These are phyloP conservation scores for Trichomonas tenax DNA, from an alignment of 208 protist genomes.

Conservation along the genomic window DNA sequence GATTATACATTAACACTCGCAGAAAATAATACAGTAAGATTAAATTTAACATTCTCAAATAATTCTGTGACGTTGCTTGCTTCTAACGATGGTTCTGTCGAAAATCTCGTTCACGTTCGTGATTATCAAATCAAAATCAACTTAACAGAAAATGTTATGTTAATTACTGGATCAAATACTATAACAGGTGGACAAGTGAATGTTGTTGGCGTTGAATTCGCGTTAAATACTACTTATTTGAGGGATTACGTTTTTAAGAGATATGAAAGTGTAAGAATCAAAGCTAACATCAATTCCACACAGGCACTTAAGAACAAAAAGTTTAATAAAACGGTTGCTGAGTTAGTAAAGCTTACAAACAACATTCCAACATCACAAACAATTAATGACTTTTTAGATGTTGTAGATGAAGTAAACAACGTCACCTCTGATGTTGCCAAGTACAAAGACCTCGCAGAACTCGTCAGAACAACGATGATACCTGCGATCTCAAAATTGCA, in stretches of 20 bases:
- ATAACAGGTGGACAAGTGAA: neutral
- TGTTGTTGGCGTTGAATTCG: neutral
- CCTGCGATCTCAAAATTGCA: neutral
- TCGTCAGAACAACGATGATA: neutral
- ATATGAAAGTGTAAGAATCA: neutral
- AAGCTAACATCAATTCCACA: neutral
- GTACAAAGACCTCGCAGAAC: neutral
- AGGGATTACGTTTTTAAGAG: neutral
- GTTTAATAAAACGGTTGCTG: neutral
- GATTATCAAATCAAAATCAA: neutral
- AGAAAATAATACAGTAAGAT: neutral
- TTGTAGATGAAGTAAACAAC: neutral
- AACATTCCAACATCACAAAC: neutral
- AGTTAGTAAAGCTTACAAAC: neutral
- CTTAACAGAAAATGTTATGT: neutral
- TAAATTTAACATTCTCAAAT: neutral
- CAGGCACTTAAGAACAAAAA: neutral
- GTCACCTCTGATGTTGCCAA: neutral
- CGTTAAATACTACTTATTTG: neutral
- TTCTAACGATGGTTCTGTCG: neutral
- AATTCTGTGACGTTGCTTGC: neutral
- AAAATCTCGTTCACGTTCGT: neutral
- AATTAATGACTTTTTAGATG: neutral
- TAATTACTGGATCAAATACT: neutral
- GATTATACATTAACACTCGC: neutral